Evolutionary conservation across 2,329 filamentous ascomycete species (phyloP).

Genomic region (Fusarium ambrosium): DNA sequence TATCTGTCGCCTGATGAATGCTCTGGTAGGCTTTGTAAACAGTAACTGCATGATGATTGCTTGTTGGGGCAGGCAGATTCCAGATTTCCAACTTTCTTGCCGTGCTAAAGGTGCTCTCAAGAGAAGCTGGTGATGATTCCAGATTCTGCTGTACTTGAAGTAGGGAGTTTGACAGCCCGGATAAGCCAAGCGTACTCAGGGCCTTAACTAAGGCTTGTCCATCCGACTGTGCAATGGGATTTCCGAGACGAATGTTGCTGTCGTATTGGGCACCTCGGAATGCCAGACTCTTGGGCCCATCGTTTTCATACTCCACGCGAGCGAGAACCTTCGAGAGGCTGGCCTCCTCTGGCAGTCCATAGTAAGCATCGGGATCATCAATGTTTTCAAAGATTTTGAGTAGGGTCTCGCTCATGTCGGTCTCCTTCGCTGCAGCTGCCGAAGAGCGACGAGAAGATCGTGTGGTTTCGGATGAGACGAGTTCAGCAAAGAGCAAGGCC

Average conservation of each 20-base stretch:
- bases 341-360: slow-evolving; percentile 85
- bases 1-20: slow-evolving; percentile 75
- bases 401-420: slow-evolving; percentile 76
- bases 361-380: slow-evolving; percentile 96
- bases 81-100: slow-evolving; percentile 89
- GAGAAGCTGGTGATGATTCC: slow-evolving; percentile 68
- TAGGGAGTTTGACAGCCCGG: slow-evolving; percentile 86
- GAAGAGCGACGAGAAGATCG: slow-evolving; percentile 77
- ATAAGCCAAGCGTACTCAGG: slow-evolving; percentile 83
- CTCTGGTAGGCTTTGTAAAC: slow-evolving; percentile 87
- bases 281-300: slow-evolving; percentile 87
- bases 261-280: slow-evolving; percentile 94
- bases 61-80: slow-evolving; percentile 84
- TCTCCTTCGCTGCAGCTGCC: slow-evolving; percentile 60
- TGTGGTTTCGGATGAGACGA: slow-evolving; percentile 69
- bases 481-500: slow-evolving; percentile 85
- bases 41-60: slow-evolving; percentile 74
- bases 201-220: slow-evolving; percentile 80
- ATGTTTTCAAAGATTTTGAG: slow-evolving; percentile 90
- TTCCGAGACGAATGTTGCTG: slow-evolving; percentile 77
- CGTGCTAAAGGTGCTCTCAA: slow-evolving; percentile 82
- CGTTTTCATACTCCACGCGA: slow-evolving; percentile 88
- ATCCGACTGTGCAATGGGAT: slow-evolving; percentile 69
- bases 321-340: slow-evolving; percentile 83
- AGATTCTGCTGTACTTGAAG: slow-evolving; percentile 75